Base-by-base conservation (phyloP, 768 basidiomycete genomes). In the Pleurotus tuber-regium region DNA sequence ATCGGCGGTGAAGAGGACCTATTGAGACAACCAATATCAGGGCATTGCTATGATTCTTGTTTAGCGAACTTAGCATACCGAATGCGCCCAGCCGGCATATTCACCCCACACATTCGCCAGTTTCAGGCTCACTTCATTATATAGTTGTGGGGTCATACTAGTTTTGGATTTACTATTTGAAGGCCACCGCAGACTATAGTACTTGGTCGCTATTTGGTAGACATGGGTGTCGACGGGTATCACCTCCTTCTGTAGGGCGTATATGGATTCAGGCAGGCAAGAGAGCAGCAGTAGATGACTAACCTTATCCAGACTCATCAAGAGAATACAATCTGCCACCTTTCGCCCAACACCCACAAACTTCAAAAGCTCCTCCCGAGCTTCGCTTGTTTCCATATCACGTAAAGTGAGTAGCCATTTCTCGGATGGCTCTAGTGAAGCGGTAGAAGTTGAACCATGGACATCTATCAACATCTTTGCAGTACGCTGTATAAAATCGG, bases 151-250 rank as follows among this genome's bases (percentile, higher is more conserved):
- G 0, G 84, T 86, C 84, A 95, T 88, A 28, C 67, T 70, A 2
- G 73, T 62, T 61, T 87, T 87, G 21, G 60, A 58, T 30, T 58
- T 52, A 9, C 33, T 47, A 30, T 44, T 24, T 8, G 68, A 68
- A 25, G 64, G 61, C 0, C 70, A 60, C 4, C 75, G 81, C 9
- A 91, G 60, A 1, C 85, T 86, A 59, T 92, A 91, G 60, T 89
- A 73, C 62, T 88, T 92, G 19, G 77, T 69, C 7, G 91, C 90
- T 48, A 98, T 94, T 62, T 96, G 92, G 56, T 88, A 75, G 24
- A 99, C 89, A 63, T 99, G 97, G 0, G 95, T 97, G 63, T 99
- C 97, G 47, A 99, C 90, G 3, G 97, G 97, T 7, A 98, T 80
- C 12, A 94, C 85, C 57, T 92, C 87, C 60, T 72, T 77, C 92